Conservation (phyloP, 495 filamentous ascomycete genomes). For the Xanthoparmelia taractica region DNA sequence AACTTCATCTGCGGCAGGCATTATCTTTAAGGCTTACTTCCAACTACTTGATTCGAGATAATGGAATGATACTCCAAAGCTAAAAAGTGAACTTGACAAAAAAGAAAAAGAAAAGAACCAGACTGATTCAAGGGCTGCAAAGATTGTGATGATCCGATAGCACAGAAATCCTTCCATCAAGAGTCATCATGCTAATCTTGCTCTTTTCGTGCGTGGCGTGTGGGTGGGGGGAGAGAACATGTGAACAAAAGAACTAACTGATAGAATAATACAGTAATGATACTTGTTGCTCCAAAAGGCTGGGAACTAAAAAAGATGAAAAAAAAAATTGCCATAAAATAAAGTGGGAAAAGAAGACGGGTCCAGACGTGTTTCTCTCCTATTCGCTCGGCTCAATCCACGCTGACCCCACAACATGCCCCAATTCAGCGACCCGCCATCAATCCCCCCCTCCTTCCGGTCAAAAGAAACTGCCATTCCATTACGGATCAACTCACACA, state of each 20-base stretch:
- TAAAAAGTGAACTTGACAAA: no score
- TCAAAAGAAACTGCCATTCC: constrained; percentile 4
- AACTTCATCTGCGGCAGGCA: no score
- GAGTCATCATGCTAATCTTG: background rate
- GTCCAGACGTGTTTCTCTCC: constrained; percentile 8
- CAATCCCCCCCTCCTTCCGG: background rate
- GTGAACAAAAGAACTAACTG: background rate
- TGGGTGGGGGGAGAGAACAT: background rate
- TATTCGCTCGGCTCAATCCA: constrained; percentile 12
- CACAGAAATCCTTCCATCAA: background rate
- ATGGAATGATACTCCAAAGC: no score
- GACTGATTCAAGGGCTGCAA: no score
- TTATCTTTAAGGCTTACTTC: no score
- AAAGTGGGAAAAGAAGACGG: constrained; percentile 3
- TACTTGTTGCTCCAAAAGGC: no score
- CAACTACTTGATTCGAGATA: no score
- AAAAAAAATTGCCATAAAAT: background rate
- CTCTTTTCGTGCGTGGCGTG: background rate
- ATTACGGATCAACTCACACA: background rate
- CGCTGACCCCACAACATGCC: background rate
- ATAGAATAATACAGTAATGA: background rate
- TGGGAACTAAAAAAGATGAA: background rate
- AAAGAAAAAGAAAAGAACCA: no score
- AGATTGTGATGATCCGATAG: constrained; percentile 5
- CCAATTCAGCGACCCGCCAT: constrained; percentile 13